These are phyloP conservation scores for Lactarius trivialis DNA, from an alignment of 768 basidiomycete genomes.

Conservation along the genomic window DNA sequence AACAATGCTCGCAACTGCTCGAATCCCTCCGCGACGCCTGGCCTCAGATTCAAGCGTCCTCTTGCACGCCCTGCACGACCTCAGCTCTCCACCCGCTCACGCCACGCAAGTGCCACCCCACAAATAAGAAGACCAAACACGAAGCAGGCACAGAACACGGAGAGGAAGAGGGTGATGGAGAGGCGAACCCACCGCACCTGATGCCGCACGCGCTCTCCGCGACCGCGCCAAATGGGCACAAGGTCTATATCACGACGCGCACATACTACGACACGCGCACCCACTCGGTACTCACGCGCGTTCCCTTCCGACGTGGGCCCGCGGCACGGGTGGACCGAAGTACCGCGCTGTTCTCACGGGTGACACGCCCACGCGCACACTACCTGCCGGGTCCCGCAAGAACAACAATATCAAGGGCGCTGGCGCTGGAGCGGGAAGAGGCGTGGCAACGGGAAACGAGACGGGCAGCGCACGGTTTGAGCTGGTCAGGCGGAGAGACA, in stretches of 20 bases:
- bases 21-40: slow-evolving; percentile 13
- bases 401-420: not conserved
- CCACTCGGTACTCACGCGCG: slow-evolving; percentile 45
- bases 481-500: no score
- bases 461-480: slow-evolving; percentile 18
- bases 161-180: not conserved
- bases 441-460: slow-evolving; percentile 23
- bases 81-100: not conserved
- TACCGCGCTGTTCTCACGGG: slow-evolving; percentile 61
- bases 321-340: slow-evolving; percentile 47
- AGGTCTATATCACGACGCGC: slow-evolving; percentile 55
- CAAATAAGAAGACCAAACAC: slow-evolving; percentile 13
- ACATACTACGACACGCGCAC: slow-evolving; percentile 39
- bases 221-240: slow-evolving; percentile 72
- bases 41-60: slow-evolving; percentile 8
- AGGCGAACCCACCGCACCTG: slow-evolving; percentile 28
- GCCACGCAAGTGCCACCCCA: not conserved
- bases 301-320: slow-evolving; percentile 72
- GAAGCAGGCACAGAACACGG: no score
- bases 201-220: slow-evolving; percentile 62
- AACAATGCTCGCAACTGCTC: no score
- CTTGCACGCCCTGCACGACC: not conserved
- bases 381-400: slow-evolving; percentile 29
- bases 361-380: slow-evolving; percentile 38
- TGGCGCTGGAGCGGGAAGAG: not conserved